A percentile compares a stretch with the other conserved stretches of the same genome.
These are phyloP conservation scores for Suillus occidentalis DNA, from an alignment of 768 basidiomycete species.

Conservation along the genomic window DNA sequence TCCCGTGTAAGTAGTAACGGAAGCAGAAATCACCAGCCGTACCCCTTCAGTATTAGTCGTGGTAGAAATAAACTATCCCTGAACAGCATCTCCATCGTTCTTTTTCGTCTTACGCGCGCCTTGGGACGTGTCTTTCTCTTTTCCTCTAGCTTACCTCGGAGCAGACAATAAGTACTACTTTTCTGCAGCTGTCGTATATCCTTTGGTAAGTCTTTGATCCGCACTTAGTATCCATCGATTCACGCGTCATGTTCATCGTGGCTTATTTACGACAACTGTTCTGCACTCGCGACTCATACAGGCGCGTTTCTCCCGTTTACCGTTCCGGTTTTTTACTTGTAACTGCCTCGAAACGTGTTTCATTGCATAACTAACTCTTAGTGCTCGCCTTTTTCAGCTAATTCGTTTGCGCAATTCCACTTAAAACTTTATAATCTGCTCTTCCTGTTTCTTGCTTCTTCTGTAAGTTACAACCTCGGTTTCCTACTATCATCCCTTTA, in stretches of 20 bases:
- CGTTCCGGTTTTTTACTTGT: constrained; percentile 28
- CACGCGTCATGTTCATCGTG: constrained; percentile 35
- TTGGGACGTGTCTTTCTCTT: constrained; percentile 20
- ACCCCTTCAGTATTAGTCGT: constrained; percentile 33
- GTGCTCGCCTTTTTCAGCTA: constrained; percentile 31
- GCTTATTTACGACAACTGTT: constrained; percentile 30
- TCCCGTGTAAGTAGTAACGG: constrained; percentile 20
- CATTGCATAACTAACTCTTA: constrained; percentile 23
- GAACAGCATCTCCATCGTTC: constrained; percentile 23
- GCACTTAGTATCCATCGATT: constrained; percentile 15
- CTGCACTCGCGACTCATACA: constrained; percentile 19
- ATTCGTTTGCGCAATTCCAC: constrained; percentile 32
- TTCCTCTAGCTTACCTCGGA: constrained; percentile 10
- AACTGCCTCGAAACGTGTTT: constrained; percentile 22
- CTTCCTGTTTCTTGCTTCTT: constrained; percentile 20
- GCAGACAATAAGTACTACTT: not conserved
- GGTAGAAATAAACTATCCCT: constrained; percentile 31
- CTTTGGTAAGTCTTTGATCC: constrained; percentile 27
- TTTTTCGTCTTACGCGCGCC: constrained; percentile 31
- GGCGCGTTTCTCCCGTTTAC: constrained; percentile 32
- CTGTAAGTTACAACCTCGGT: constrained; percentile 25
- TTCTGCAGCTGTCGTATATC: constrained; percentile 21
- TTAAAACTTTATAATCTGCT: constrained; percentile 35
- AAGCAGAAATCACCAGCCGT: constrained; percentile 32
- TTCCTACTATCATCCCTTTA: constrained; percentile 19